Conservation (phyloP, 345 rosid genomes). For the Garcia nutans region DNA sequence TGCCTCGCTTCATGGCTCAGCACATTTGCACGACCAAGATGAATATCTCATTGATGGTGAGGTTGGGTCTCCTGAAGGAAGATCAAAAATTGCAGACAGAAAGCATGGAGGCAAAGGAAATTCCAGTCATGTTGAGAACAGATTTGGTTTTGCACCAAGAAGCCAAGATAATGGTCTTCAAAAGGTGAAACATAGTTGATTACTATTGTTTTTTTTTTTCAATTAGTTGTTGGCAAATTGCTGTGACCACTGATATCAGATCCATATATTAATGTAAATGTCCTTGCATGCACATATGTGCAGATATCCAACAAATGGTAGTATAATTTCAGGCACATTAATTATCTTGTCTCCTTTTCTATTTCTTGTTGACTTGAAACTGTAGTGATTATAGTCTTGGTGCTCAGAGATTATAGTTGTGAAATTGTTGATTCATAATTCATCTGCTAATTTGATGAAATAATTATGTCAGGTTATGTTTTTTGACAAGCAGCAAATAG, state of each 20-base stretch:
- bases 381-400: neutral
- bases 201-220: neutral
- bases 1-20: constrained; percentile 37
- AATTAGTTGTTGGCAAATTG: neutral
- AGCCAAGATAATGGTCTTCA: constrained; percentile 51
- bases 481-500: neutral
- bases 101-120: constrained; percentile 50
- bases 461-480: neutral
- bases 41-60: constrained; percentile 47
- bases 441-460: neutral
- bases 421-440: neutral
- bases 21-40: constrained; percentile 36
- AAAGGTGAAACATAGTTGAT: constrained; percentile 51
- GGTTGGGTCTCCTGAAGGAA: constrained; percentile 48
- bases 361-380: neutral
- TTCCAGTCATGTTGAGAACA: constrained; percentile 43
- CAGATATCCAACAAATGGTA: neutral
- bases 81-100: constrained; percentile 36
- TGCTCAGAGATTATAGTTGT: neutral
- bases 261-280: neutral
- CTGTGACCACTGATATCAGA: neutral
- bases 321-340: neutral
- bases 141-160: constrained; percentile 51
- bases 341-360: neutral
- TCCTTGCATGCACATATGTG: neutral